These are phyloP conservation scores for Paragyromitra xinjiangensis DNA, from an alignment of 495 filamentous ascomycete species.

Conservation along the genomic window DNA sequence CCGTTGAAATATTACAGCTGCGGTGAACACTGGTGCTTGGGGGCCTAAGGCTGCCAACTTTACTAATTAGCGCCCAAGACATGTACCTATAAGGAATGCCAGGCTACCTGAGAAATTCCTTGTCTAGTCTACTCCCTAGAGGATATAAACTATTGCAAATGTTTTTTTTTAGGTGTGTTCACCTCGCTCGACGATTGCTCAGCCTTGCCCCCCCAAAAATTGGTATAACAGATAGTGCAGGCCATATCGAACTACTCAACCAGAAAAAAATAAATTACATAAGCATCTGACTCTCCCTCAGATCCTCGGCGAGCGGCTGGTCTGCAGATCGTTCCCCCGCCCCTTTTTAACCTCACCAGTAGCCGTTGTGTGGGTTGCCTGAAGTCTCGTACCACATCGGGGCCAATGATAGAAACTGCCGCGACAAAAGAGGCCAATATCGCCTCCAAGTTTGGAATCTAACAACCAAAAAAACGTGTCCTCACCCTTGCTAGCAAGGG, in stretches of 20 bases:
- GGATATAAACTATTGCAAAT: not conserved
- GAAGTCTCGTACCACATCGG: slow-evolving; percentile 30
- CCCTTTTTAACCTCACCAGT: slow-evolving; percentile 6
- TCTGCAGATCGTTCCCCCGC: slow-evolving; percentile 5
- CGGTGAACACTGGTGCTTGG: not conserved
- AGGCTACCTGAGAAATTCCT: too few relatives aligned
- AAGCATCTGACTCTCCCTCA: not conserved
- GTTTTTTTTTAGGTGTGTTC: too few relatives aligned
- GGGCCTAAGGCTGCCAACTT: not conserved
- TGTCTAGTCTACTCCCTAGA: not conserved
- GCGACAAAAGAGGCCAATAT: slow-evolving; percentile 13
- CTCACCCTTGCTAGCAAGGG: not conserved
- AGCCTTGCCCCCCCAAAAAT: not conserved
- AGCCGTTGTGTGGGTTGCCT: slow-evolving; percentile 22
- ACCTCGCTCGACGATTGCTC: not conserved
- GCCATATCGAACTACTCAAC: too few relatives aligned
- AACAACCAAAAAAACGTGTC: slow-evolving; percentile 14
- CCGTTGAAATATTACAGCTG: not conserved
- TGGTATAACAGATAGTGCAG: not conserved
- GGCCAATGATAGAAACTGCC: slow-evolving; percentile 25
- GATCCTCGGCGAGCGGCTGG: not conserved
- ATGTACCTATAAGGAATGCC: too few relatives aligned
- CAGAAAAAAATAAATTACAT: not conserved
- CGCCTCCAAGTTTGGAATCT: slow-evolving; percentile 13
- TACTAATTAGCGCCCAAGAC: not conserved